A percentile compares a stretch with the other conserved stretches of the same genome.
These are phyloP conservation scores for Oldenlandia corymbosa DNA, from an alignment of 257 asterid species.

Conservation along the genomic window DNA sequence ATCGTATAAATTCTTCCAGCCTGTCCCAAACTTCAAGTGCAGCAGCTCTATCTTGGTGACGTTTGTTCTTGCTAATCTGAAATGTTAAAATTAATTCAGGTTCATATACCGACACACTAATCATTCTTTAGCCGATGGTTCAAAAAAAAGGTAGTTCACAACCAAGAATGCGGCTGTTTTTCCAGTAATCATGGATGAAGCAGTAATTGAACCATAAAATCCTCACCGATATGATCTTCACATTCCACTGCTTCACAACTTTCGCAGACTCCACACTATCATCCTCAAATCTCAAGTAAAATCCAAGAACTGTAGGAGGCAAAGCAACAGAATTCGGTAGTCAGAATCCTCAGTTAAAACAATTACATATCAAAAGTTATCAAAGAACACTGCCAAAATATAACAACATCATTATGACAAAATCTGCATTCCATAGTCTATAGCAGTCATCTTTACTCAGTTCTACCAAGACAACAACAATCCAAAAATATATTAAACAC, in stretches of 20 bases:
- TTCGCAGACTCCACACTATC: conserved; percentile 97
- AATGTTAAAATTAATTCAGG: conserved; percentile 11
- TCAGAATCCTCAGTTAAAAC: neutral
- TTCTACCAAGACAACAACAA: neutral
- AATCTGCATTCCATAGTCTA: neutral
- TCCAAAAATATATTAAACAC: neutral
- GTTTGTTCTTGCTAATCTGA: conserved; percentile 92
- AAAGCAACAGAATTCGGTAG: neutral
- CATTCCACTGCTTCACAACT: conserved; percentile 95
- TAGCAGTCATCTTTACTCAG: neutral
- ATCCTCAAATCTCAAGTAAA: conserved; percentile 94
- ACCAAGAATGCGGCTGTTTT: neutral
- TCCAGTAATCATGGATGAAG: neutral
- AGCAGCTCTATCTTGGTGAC: conserved; percentile 98
- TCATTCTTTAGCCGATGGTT: neutral
- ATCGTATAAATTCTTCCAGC: conserved; percentile 96
- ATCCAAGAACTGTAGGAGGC: conserved; percentile 71
- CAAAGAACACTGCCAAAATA: neutral
- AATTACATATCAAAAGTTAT: too few species aligned
- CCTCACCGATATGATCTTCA: conserved; percentile 91
- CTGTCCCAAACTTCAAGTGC: conserved; percentile 99
- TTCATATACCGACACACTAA: neutral
- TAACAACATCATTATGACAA: neutral
- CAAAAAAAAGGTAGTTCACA: too few species aligned
- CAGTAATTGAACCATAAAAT: neutral